These are phyloP conservation scores for Solanum chaucha DNA, from an alignment of 257 asterid species.

Conservation along the genomic window DNA sequence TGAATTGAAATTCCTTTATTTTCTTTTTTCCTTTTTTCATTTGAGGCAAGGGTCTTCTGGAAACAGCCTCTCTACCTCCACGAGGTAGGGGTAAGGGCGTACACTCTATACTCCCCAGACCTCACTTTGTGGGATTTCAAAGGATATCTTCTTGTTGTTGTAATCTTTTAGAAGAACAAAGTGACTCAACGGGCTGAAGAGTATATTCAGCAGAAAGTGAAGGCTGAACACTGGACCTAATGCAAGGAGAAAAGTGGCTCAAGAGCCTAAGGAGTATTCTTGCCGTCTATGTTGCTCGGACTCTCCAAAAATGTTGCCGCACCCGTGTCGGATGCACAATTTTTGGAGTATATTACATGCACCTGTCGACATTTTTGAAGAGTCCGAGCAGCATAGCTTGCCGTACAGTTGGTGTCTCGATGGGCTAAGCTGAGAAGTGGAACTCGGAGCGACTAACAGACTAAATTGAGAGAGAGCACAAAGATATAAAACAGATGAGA, in stretches of 20 bases:
- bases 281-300: not conserved
- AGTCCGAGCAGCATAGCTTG: not conserved
- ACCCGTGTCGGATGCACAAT: not conserved
- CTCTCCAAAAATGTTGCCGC: not conserved
- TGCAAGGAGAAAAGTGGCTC: not conserved
- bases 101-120: not conserved
- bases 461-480: not conserved
- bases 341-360: not conserved
- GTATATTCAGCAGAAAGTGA: not conserved
- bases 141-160: not conserved
- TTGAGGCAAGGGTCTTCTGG: not conserved
- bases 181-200: not conserved
- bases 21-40: not conserved
- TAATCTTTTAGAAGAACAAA: not conserved
- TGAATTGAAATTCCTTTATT: not conserved
- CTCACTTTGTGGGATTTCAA: not conserved
- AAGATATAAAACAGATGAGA: not conserved
- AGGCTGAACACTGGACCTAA: not conserved
- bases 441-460: not conserved
- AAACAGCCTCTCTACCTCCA: not conserved
- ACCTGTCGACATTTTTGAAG: not conserved
- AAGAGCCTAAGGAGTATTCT: not conserved
- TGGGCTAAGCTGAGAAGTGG: not conserved
- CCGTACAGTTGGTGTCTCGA: not conserved
- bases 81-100: not conserved